Base-by-base conservation (phyloP, 106 monocot genomes). In the Dendrobium officinale region DNA sequence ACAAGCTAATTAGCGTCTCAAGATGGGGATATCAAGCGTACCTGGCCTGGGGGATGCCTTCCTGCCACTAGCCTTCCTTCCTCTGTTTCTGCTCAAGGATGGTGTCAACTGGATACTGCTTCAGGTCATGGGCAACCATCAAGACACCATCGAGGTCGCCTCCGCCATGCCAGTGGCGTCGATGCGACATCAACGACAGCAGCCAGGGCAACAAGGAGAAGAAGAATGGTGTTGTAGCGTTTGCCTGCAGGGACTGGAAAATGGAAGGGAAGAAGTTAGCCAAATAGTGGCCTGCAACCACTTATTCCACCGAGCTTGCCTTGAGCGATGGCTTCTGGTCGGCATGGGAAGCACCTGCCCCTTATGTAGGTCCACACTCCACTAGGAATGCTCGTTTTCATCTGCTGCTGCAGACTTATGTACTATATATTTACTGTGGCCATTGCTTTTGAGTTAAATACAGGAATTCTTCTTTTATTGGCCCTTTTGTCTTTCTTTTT, bases 21-120 rank as follows among this genome's bases (percentile, higher is more conserved):
- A 66, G 6, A 79, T 79, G 79, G 79, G 79, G 67, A 45, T 79
- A 13, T 42, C 42, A 15, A 79, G 79, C 67, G 19, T 79, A 67
- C 79, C 79, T 26, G 44, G 24, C 27, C 43, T 68, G 22, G 79
- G 6, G 4, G 79, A 79, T 67, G 79, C 67, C n/a, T 79, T 79
- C 24, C 17, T 79, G 26, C 67, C 67, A 2, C 47, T 77, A 49
- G 77, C 37, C 13, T 33, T 77, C 6, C 56, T 77, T 33, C 77
- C 77, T 9, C 37, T 55, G 31, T 13, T 77, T 29, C 77, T 77
- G 4, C 77, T 77, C 77, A 77, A 56, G 55, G 55, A 77, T 77
- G 64, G 64, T 8, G 24, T 66, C 64, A 66, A 5, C 64, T 77
- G 77, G 77, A 55, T 37, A 6, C 18, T 56, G 26, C 29, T 77